A percentile compares a stretch with the other conserved stretches of the same genome.
Conservation (phyloP, 257 asterid genomes). For the Primulina tabacum region DNA sequence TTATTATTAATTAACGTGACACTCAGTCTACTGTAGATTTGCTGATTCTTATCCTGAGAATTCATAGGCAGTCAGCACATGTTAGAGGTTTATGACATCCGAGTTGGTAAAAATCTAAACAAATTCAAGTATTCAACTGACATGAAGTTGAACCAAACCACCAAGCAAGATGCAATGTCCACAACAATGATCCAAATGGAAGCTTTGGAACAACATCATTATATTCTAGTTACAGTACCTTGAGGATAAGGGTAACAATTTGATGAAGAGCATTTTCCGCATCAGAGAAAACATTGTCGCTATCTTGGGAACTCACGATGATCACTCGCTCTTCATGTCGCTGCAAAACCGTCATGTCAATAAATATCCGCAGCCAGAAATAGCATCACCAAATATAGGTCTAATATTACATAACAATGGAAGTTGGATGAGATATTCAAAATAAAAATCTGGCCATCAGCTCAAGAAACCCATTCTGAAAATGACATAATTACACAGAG, state of each 20-base stretch:
- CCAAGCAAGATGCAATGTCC: not conserved
- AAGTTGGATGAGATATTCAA: not conserved
- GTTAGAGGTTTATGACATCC: not conserved
- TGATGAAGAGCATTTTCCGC: slow-evolving; percentile 98
- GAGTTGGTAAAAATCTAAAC: not conserved
- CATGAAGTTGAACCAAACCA: not conserved
- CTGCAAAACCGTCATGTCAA: slow-evolving; percentile 36
- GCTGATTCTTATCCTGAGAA: not conserved
- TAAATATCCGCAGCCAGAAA: slow-evolving; percentile 13
- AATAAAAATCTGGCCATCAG: slow-evolving; percentile 18
- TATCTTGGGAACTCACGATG: slow-evolving; percentile 86
- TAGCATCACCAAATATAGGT: slow-evolving; percentile 3
- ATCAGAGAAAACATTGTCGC: slow-evolving; percentile 59
- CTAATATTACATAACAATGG: slow-evolving; percentile 8
- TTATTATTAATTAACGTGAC: too few species aligned
- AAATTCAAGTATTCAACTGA: not conserved
- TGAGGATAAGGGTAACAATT: slow-evolving; percentile 74
- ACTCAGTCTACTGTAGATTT: not conserved
- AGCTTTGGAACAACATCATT: not conserved
- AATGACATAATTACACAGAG: slow-evolving; percentile 8
- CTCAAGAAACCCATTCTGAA: slow-evolving; percentile 22
- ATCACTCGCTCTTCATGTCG: slow-evolving; percentile 91
- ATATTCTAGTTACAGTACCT: slow-evolving; percentile 43
- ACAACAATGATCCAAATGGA: not conserved
- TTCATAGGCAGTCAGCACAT: not conserved